phyloP scores from a whole-genome alignment of 768 basidiomycete genomes.

The Glaciozyma antarctica region DNA sequence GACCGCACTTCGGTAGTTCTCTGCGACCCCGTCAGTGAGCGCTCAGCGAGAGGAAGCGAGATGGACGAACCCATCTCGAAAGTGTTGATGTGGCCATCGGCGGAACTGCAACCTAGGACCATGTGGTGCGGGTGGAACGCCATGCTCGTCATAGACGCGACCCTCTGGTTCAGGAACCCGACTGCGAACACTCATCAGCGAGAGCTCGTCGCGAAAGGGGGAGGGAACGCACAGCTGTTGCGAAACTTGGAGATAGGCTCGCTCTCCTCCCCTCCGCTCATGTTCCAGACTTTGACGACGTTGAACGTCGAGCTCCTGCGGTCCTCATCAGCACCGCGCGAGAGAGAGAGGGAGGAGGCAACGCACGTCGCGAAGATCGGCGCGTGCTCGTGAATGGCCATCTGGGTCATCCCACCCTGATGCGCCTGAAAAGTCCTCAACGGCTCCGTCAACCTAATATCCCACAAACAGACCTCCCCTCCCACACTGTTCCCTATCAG shows the following conservation, averaged over 20 bases:
- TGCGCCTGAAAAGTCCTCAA: slow-evolving; percentile 57
- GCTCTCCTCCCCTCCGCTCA: slow-evolving; percentile 45
- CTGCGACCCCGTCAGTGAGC: not conserved
- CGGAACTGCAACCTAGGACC: slow-evolving; percentile 42
- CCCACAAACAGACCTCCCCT: slow-evolving; percentile 86
- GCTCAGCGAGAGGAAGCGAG: not conserved
- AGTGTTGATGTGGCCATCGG: slow-evolving; percentile 28
- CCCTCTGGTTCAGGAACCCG: slow-evolving; percentile 28
- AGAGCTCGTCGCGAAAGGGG: slow-evolving; percentile 43
- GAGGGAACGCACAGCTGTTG: slow-evolving; percentile 27
- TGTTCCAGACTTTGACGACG: slow-evolving; percentile 60
- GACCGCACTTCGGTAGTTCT: slow-evolving; percentile 16
- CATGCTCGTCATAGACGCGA: slow-evolving; percentile 46
- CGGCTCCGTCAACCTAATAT: slow-evolving; percentile 61
- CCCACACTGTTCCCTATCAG: slow-evolving; percentile 51
- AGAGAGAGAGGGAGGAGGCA: not conserved
- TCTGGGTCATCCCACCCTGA: slow-evolving; percentile 63
- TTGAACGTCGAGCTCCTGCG: slow-evolving; percentile 51
- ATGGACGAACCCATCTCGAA: slow-evolving; percentile 24
- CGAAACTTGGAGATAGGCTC: slow-evolving; percentile 45
- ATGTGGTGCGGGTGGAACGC: slow-evolving; percentile 79
- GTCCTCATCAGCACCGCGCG: not conserved
- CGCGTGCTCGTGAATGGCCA: slow-evolving; percentile 76
- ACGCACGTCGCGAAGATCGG: slow-evolving; percentile 77
- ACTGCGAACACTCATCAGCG: slow-evolving; percentile 42